Evolutionary conservation across 495 filamentous ascomycete species (phyloP), one percentile per base, ranked within the genome.

Genomic region (Acidiella bohemica): DNA sequence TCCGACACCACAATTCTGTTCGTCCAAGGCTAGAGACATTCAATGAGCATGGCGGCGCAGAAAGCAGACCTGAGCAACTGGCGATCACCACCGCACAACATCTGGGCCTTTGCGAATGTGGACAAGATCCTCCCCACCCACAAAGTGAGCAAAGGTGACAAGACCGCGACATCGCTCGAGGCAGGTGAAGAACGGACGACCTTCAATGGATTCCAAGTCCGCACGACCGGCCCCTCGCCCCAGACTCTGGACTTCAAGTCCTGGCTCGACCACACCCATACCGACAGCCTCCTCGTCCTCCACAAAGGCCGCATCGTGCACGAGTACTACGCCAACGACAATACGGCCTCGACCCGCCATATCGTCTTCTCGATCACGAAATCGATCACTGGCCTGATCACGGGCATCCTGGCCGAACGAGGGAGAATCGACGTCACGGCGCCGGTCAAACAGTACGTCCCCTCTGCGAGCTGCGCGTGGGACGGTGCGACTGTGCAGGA

Each of bases 361-460:
- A 47, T 47, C 18, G 3, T 47, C 4, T 39, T 47, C 33, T 47
- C 44, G 3, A 41, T 47, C 37, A 36, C 44, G 3, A 47, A 47
- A 22, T 47, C 44, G 4, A 21, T 47, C 11, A 47, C 38, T 11
- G 44, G 44, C 6, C 36, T 47, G 21, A 22, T 47, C 5, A 17
- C 36, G 7, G 44, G 44, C 10, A 47, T 47, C 12, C 32, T 47
- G 6, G 2, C 37, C n/a, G 11, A 22, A 2, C 20, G 36, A 24
- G 44, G 44, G 4, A 23, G 29, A 19, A 7, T 47, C 3, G 44
- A 47, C 19, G 21, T 47, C 29, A 40, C 28, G 2, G 31, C 28
- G 10, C 31, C 18, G 5, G 27, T 42, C 22, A 41, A 39, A 18
- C 11, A 39, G 12, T 47, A 47, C 22, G 38, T 47, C 1, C 37